These are phyloP conservation scores for Lactarius akahatsu DNA, from an alignment of 768 basidiomycete species.

Conservation along the genomic window DNA sequence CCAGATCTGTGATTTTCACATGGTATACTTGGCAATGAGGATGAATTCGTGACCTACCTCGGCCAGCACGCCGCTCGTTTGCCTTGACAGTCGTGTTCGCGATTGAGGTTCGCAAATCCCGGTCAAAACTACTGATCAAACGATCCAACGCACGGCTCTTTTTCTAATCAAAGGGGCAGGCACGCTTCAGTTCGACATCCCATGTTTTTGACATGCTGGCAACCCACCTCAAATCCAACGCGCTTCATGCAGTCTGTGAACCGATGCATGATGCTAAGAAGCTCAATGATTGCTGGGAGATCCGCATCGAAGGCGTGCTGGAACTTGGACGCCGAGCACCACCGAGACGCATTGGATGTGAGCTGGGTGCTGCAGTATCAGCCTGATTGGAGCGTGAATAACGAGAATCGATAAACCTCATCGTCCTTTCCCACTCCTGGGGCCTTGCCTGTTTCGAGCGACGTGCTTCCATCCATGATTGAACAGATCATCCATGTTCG, in stretches of 20 bases:
- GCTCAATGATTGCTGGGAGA: constrained; percentile 36
- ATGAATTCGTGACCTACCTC: constrained; percentile 4
- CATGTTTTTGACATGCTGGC: neutral
- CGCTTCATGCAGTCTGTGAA: constrained; percentile 29
- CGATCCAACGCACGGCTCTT: constrained; percentile 23
- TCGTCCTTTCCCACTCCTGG: constrained; percentile 66
- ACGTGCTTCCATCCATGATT: constrained; percentile 70
- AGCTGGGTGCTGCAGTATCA: constrained; percentile 41
- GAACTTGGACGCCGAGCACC: constrained; percentile 33
- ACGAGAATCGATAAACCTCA: constrained; percentile 45
- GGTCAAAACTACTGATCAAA: constrained; percentile 13
- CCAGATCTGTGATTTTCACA: constrained; percentile 12
- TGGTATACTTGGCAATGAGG: neutral
- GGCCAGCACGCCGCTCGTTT: constrained; percentile 10
- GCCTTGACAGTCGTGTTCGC: constrained; percentile 21
- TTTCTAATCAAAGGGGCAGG: constrained; percentile 7
- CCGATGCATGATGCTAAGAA: constrained; percentile 36
- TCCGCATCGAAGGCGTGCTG: constrained; percentile 34
- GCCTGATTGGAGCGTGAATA: constrained; percentile 17
- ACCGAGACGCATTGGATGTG: constrained; percentile 31
- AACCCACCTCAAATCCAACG: constrained; percentile 10
- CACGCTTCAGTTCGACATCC: neutral
- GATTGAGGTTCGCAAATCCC: constrained; percentile 17
- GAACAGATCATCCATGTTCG: constrained; percentile 77
- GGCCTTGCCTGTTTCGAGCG: constrained; percentile 74